Evolutionary conservation across 371 early-diverging fungal species (phyloP).

Genomic region (Ordospora pajunii): DNA sequence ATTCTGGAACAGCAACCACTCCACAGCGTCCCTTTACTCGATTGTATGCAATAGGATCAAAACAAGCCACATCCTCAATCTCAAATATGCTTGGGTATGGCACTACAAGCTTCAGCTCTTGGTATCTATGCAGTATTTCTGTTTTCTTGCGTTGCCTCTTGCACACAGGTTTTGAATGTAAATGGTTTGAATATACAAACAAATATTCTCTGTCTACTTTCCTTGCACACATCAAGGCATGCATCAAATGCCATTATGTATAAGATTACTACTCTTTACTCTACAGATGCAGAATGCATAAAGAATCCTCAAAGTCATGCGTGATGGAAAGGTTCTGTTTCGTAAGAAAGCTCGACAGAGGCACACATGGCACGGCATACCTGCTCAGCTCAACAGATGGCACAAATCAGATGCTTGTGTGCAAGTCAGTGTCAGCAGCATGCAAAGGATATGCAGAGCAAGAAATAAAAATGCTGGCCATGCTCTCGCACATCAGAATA

Average conservation of each 20-base stretch:
- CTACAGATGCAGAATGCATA: not conserved
- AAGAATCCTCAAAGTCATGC: not conserved
- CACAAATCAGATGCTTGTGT: conserved; percentile 28
- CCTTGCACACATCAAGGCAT: too few species aligned
- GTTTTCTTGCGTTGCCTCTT: conserved; percentile 24
- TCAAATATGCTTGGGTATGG: conserved; percentile 81
- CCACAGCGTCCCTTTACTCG: conserved; percentile 75
- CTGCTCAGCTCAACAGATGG: conserved; percentile 28
- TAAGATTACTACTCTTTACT: not conserved
- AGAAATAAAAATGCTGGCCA: conserved; percentile 77
- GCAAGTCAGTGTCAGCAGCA: conserved; percentile 43
- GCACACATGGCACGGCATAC: conserved; percentile 57
- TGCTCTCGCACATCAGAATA: conserved; percentile 78
- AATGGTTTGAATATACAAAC: too few species aligned
- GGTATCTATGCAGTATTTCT: not conserved
- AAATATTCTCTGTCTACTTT: too few species aligned
- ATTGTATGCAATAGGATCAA: conserved; percentile 78
- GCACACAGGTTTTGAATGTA: not conserved
- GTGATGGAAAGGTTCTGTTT: conserved; percentile 52
- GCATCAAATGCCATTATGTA: too few species aligned
- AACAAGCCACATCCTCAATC: conserved; percentile 76
- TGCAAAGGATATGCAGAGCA: conserved; percentile 62
- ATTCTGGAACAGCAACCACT: conserved; percentile 82
- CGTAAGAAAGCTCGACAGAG: conserved; percentile 54
- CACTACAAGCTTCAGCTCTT: conserved; percentile 67